Conservation (phyloP, 176 grass and related monocot genomes). For the Oryza meyeriana region DNA sequence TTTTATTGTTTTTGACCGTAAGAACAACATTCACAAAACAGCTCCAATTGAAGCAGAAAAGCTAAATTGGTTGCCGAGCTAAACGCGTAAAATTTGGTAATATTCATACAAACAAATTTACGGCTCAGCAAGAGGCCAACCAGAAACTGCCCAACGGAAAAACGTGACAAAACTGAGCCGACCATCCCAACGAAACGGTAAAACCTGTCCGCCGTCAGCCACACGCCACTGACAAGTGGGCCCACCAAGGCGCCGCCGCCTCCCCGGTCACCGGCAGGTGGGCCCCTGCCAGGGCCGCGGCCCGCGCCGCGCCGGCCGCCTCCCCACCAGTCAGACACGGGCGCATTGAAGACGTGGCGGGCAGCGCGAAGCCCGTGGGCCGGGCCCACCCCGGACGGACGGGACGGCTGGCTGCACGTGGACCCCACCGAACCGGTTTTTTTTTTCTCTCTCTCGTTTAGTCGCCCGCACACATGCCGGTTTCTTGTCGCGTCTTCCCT, state of each 20-base stretch:
- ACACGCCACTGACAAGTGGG: not conserved
- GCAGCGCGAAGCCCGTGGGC: constrained; percentile 30
- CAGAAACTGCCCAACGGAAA: not conserved
- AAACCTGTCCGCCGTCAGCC: not conserved
- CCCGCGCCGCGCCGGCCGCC: not conserved
- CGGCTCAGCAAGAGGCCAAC: not conserved
- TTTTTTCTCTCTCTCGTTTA: not conserved
- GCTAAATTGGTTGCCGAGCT: not conserved
- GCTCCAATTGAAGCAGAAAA: not conserved
- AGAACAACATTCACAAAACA: too few species aligned
- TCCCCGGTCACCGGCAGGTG: not conserved
- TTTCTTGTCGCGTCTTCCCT: not conserved
- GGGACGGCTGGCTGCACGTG: constrained; percentile 15
- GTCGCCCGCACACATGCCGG: constrained; percentile 12
- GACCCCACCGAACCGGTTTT: not conserved
- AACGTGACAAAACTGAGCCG: not conserved
- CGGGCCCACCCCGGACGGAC: constrained; percentile 17
- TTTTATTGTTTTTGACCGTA: too few species aligned
- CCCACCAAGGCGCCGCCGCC: not conserved
- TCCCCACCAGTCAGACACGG: constrained; percentile 22
- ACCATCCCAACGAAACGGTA: not conserved
- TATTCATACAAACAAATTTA: not conserved
- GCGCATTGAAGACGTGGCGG: constrained; percentile 28
- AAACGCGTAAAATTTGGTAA: not conserved
- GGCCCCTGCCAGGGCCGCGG: not conserved